These are phyloP conservation scores for Pichia manshurica DNA, from an alignment of 805 yeast genomes.

Conservation along the genomic window DNA sequence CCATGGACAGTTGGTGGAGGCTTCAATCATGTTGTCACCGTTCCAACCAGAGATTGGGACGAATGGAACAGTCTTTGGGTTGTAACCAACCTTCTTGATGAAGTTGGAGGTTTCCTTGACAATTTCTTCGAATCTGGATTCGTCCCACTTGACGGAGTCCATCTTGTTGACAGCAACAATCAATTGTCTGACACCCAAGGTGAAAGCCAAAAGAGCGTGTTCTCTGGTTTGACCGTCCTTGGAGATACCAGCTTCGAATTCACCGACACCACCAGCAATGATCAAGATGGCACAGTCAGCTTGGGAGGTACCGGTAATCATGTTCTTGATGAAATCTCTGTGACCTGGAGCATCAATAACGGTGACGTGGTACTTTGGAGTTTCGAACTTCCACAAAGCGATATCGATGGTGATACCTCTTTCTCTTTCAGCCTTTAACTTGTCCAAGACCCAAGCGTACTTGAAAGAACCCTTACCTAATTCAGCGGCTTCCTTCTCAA, in stretches of 20 bases:
- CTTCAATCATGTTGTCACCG: constrained; percentile 91
- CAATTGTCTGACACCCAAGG: constrained; percentile 82
- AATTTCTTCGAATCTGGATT: constrained; percentile 74
- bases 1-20: constrained; percentile 80
- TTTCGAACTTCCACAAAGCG: constrained; percentile 89
- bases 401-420: constrained; percentile 96
- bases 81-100: constrained; percentile 82
- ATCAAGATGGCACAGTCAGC: constrained; percentile 89
- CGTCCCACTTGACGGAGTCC: constrained; percentile 89
- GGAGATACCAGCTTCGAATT: constrained; percentile 93
- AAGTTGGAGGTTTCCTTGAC: constrained; percentile 71
- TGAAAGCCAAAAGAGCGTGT: constrained; percentile 86
- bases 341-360: constrained; percentile 96
- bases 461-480: constrained; percentile 96
- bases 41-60: constrained; percentile 91
- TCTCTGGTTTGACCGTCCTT: constrained; percentile 95
- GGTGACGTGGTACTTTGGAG: constrained; percentile 83
- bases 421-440: constrained; percentile 92
- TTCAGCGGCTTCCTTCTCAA: constrained; percentile 97
- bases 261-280: constrained; percentile 91
- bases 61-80: constrained; percentile 77
- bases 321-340: constrained; percentile 94
- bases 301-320: constrained; percentile 93
- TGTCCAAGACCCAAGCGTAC: constrained; percentile 97
- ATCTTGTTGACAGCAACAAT: constrained; percentile 91